These are phyloP conservation scores for Beauveria australis DNA, from an alignment of 2,329 filamentous ascomycete species.

Conservation along the genomic window DNA sequence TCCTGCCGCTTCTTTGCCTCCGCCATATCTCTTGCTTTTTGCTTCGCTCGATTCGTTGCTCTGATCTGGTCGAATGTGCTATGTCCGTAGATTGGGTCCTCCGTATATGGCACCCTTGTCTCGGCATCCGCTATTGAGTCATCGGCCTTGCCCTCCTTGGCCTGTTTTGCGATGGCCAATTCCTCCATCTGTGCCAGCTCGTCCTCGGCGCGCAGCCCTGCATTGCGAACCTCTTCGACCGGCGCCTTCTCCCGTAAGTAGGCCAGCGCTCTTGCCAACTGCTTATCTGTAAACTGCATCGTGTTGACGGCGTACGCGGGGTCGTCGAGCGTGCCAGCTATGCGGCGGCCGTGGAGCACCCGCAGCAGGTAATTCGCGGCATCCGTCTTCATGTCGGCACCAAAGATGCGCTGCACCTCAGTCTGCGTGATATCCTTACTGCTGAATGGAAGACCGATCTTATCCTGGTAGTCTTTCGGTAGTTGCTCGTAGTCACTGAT, in stretches of 20 bases:
- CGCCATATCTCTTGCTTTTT: conserved; percentile 16
- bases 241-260: conserved; percentile 48
- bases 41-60: conserved; percentile 41
- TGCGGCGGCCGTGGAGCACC: conserved; percentile 54
- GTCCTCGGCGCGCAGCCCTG: conserved; percentile 53
- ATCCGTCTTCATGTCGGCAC: conserved; percentile 33
- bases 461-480: conserved; percentile 49
- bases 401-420: conserved; percentile 43
- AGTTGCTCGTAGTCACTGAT: conserved; percentile 49
- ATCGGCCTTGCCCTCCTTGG: conserved; percentile 16
- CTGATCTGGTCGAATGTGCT: conserved; percentile 51
- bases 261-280: conserved; percentile 39
- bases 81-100: conserved; percentile 48
- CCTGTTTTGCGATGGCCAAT: conserved; percentile 18
- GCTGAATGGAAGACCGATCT: conserved; percentile 45
- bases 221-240: conserved; percentile 53
- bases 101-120: conserved; percentile 19
- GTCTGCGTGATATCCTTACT: conserved; percentile 37
- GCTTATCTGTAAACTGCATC: conserved; percentile 29
- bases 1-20: neutral
- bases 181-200: conserved; percentile 48
- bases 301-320: conserved; percentile 43
- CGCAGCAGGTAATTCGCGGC: conserved; percentile 46
- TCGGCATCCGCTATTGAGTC: conserved; percentile 17
- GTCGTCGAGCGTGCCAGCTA: conserved; percentile 56